Conservation (phyloP, 176 grass and related monocot species). For the Bolboschoenus planiculmis region DNA sequence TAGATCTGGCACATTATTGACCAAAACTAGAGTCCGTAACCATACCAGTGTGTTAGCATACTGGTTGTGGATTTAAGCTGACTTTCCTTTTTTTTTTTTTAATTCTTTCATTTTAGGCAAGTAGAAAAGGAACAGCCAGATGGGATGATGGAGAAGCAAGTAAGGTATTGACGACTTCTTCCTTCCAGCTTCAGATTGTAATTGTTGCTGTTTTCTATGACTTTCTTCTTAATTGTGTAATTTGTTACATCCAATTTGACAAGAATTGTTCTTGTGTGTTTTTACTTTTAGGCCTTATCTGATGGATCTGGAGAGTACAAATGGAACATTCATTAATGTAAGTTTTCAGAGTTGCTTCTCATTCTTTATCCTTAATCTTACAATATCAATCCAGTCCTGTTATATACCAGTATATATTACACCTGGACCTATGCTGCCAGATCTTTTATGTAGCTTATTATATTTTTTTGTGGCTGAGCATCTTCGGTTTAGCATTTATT, state of each 20-base stretch:
- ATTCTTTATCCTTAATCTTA: not conserved
- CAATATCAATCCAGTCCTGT: constrained; percentile 2
- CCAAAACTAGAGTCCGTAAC: not conserved
- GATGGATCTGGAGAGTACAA: constrained; percentile 95
- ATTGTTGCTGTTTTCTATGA: not conserved
- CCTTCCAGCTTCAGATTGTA: not conserved
- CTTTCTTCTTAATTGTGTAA: constrained; percentile 4
- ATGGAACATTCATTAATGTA: constrained; percentile 90
- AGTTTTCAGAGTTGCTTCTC: constrained; percentile 29
- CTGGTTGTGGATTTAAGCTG: not conserved
- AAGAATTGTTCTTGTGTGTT: not conserved
- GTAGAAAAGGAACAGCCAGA: constrained; percentile 89
- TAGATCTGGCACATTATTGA: not conserved
- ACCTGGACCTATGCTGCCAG: not conserved
- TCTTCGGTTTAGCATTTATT: not conserved
- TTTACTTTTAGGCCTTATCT: constrained; percentile 58
- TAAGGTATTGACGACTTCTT: constrained; percentile 44
- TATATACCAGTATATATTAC: not conserved
- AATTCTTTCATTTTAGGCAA: constrained; percentile 40
- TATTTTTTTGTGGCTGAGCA: not conserved
- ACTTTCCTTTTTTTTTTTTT: constrained; percentile 21
- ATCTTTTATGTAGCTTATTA: not conserved
- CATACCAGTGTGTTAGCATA: not conserved
- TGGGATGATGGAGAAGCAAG: constrained; percentile 75
- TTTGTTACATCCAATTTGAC: not conserved